Percentiles rank a stretch among this genome's conserved stretches.
phyloP scores from a whole-genome alignment of 371 early-diverging fungal species.

The Circinella umbellata region DNA sequence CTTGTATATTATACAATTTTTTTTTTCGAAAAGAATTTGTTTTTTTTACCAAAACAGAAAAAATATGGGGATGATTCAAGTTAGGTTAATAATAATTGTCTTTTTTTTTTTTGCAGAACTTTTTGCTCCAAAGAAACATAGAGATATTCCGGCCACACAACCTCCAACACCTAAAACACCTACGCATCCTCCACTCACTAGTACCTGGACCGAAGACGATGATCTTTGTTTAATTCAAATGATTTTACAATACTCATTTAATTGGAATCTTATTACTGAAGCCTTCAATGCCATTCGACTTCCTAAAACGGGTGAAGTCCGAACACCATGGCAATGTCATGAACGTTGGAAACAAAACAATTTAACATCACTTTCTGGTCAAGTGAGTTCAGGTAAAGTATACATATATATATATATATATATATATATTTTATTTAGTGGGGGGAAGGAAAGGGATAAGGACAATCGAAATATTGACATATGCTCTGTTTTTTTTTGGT shows the following conservation, averaged over 20 bases:
- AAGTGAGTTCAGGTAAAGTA: conserved; percentile 49
- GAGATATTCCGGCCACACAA: conserved; percentile 49
- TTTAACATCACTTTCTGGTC: conserved; percentile 48
- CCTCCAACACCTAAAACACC: conserved; percentile 51
- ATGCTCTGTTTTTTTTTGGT: neutral
- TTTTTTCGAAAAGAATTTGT: neutral
- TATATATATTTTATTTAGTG: too few species aligned
- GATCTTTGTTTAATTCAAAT: conserved; percentile 65
- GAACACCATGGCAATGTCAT: conserved; percentile 74
- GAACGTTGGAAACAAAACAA: conserved; percentile 55
- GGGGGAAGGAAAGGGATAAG: too few species aligned
- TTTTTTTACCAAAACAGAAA: too few species aligned
- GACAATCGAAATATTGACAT: neutral
- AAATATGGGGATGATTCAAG: neutral
- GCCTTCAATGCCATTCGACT: conserved; percentile 59
- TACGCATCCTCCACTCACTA: conserved; percentile 21
- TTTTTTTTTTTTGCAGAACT: conserved; percentile 29
- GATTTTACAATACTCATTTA: conserved; percentile 64
- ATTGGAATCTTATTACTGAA: conserved; percentile 74
- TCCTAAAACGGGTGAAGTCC: conserved; percentile 57
- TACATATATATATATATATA: neutral
- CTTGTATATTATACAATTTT: too few species aligned
- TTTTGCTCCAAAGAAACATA: conserved; percentile 54
- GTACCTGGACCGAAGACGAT: conserved; percentile 74
- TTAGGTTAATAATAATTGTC: neutral